Conservation (phyloP, 2,329 filamentous ascomycete genomes). For the Colletotrichum falcatum region DNA sequence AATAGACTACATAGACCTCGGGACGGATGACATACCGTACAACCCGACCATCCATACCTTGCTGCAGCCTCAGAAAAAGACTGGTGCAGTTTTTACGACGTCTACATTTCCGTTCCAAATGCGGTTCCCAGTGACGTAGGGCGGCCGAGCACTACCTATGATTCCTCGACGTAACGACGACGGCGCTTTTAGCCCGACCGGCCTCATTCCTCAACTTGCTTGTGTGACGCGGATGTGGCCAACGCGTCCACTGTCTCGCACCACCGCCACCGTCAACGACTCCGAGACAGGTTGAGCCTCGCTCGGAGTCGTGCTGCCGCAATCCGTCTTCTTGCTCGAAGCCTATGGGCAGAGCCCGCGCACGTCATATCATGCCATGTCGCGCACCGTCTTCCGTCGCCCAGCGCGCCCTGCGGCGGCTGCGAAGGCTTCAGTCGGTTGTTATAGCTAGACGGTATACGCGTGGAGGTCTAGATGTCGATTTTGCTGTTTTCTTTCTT, state of each 20-base stretch:
- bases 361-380: neutral
- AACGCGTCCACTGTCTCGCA: neutral
- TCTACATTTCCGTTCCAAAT: neutral
- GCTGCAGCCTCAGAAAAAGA: constrained; percentile 6
- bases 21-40: neutral
- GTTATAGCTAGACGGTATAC: neutral
- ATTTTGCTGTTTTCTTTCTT: no score
- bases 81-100: constrained; percentile 2
- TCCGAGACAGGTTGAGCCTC: neutral
- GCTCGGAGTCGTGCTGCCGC: neutral
- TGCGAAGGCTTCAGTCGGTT: neutral
- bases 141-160: neutral
- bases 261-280: neutral
- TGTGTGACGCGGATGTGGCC: neutral
- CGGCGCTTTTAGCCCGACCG: neutral
- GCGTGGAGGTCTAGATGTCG: neutral
- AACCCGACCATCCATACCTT: neutral
- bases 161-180: neutral
- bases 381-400: no score
- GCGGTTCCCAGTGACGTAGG: neutral
- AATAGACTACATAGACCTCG: constrained; percentile 27
- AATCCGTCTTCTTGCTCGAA: neutral
- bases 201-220: neutral
- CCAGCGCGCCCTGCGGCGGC: no score
- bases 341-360: neutral